A percentile compares a stretch with the other conserved stretches of the same genome.
These are phyloP conservation scores for Rubroboletus pulcherrimus DNA, from an alignment of 768 basidiomycete genomes.

Conservation along the genomic window DNA sequence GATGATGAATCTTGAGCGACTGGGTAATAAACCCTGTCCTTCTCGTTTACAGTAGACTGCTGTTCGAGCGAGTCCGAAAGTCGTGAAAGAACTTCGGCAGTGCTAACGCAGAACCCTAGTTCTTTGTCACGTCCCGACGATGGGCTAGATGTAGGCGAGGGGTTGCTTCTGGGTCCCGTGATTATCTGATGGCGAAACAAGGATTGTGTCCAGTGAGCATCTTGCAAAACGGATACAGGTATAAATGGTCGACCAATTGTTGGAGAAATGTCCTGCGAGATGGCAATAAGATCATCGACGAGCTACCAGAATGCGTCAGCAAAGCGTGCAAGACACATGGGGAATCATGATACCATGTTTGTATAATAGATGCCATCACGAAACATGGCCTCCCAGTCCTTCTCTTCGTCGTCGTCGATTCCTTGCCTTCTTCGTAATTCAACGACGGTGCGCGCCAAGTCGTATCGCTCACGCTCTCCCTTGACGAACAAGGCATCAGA, in stretches of 20 bases:
- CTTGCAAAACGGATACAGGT: conserved; percentile 61
- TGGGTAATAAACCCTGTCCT: conserved; percentile 51
- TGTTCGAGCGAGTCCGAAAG: conserved; percentile 23
- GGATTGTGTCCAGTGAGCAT: conserved; percentile 77
- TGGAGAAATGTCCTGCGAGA: conserved; percentile 74
- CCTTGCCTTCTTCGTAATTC: conserved; percentile 64
- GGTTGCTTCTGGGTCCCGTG: conserved; percentile 26
- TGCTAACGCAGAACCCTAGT: conserved; percentile 57
- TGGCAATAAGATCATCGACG: conserved; percentile 72
- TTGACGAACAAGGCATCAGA: conserved; percentile 78
- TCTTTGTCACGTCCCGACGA: conserved; percentile 50
- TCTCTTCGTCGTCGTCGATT: conserved; percentile 59
- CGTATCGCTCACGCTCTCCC: conserved; percentile 77
- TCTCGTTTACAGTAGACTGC: conserved; percentile 12
- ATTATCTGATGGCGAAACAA: conserved; percentile 60
- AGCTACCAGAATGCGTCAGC: conserved; percentile 40
- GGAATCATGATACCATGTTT: conserved; percentile 62
- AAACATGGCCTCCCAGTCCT: conserved; percentile 68
- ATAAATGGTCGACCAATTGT: conserved; percentile 67
- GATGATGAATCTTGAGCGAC: conserved; percentile 66
- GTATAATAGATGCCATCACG: conserved; percentile 75
- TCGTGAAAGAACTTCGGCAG: conserved; percentile 45
- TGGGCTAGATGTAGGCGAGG: conserved; percentile 36
- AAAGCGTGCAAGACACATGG: not conserved
- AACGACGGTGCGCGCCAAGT: conserved; percentile 68